Percentiles rank a stretch among this genome's conserved stretches.
Evolutionary conservation across 1,139 yeast species (phyloP).

Genomic region (Debaryomyces nepalensis): DNA sequence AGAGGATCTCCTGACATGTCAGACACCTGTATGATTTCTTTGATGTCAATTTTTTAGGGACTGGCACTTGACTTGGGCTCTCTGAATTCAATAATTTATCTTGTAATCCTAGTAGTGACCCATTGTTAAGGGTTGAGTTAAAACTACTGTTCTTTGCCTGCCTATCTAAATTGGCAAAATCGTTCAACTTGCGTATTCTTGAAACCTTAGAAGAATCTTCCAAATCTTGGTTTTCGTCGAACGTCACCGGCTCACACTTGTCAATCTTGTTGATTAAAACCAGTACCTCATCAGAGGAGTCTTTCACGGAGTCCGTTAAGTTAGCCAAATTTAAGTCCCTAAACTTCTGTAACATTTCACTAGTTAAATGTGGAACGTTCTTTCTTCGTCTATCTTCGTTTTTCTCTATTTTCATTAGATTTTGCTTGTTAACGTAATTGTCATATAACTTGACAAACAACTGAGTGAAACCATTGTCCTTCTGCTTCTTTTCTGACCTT

Average conservation of each 20-base stretch:
- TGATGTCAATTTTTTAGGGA: conserved; percentile 30
- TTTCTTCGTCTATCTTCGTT: background rate
- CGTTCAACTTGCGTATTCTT: background rate
- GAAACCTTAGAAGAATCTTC: conserved; percentile 2
- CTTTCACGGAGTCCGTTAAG: conserved; percentile 11
- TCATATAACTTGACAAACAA: conserved; percentile 16
- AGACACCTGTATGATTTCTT: conserved; percentile 33
- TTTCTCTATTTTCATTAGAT: conserved; percentile 1
- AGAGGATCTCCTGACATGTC: conserved; percentile 33
- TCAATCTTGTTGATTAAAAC: conserved; percentile 9
- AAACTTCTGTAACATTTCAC: conserved; percentile 19
- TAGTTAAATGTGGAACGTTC: conserved; percentile 16
- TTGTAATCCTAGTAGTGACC: background rate
- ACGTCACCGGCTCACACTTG: conserved; percentile 10
- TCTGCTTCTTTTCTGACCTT: conserved; percentile 19
- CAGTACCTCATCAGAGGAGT: conserved; percentile 1
- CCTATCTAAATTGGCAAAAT: conserved; percentile 11
- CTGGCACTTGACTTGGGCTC: conserved; percentile 23
- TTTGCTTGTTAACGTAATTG: conserved; percentile 10
- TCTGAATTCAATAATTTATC: background rate
- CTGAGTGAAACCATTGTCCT: conserved; percentile 15
- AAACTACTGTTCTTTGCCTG: conserved; percentile 5
- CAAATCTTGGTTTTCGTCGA: conserved; percentile 16
- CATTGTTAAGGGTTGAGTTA: conserved; percentile 7
- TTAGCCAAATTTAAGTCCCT: conserved; percentile 19